A percentile compares a stretch with the other conserved stretches of the same genome.
Conservation (phyloP, 148 eudicot species). For the Silene latifolia region DNA sequence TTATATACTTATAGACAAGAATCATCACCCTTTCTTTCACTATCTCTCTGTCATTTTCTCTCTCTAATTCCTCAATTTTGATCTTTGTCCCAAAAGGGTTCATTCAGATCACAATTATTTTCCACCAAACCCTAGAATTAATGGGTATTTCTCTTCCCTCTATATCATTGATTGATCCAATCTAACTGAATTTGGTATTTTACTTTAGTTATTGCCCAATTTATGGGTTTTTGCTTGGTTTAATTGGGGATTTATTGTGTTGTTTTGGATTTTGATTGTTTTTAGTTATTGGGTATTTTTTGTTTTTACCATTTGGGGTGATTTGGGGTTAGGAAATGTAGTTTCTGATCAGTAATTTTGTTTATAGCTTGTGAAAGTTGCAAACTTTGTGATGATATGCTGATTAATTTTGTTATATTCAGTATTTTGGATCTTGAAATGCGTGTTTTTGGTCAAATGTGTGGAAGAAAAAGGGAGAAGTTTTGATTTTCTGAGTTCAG, state of each 20-base stretch:
- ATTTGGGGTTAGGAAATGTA: not conserved
- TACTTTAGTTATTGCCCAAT: not conserved
- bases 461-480: not conserved
- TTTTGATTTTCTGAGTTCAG: not conserved
- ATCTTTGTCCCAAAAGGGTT: not conserved
- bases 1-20: not conserved
- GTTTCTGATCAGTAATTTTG: not conserved
- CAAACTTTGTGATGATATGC: constrained; percentile 1
- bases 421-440: constrained; percentile 15
- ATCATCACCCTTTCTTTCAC: constrained; percentile 1
- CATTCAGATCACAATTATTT: constrained; percentile 1
- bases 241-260: not conserved
- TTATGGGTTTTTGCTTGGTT: constrained; percentile 1
- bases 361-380: constrained; percentile 2
- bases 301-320: not conserved
- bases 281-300: not conserved
- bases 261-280: not conserved
- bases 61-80: constrained; percentile 13
- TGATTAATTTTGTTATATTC: not conserved
- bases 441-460: constrained; percentile 13
- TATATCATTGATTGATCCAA: not conserved
- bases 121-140: not conserved
- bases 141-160: constrained; percentile 5
- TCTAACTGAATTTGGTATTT: constrained; percentile 7
- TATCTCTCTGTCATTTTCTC: constrained; percentile 4